phyloP scores from a whole-genome alignment of 768 basidiomycete genomes.

The Exidia glandulosa region DNA sequence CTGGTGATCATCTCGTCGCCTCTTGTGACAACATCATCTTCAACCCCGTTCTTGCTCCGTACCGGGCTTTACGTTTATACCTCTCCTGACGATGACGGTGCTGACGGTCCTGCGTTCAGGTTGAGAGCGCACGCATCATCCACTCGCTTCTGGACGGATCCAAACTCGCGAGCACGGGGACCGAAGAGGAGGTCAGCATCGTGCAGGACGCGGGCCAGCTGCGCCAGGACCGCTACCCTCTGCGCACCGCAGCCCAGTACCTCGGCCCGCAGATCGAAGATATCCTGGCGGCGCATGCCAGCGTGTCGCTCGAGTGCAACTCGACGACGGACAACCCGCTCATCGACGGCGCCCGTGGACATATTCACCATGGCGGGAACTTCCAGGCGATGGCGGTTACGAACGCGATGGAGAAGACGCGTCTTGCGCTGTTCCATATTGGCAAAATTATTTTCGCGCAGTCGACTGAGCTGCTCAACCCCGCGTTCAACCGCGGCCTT shows the following conservation, averaged over 20 bases:
- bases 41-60: no score
- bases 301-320: constrained; percentile 67
- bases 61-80: no score
- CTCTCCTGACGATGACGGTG: no score
- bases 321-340: constrained; percentile 87
- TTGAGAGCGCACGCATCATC: constrained; percentile 63
- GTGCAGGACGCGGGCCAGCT: constrained; percentile 62
- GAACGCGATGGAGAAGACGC: constrained; percentile 81
- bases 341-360: constrained; percentile 53
- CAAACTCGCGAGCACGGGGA: constrained; percentile 45
- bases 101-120: constrained; percentile 18
- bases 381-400: constrained; percentile 85
- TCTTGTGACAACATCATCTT: background rate
- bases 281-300: constrained; percentile 49
- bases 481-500: constrained; percentile 73
- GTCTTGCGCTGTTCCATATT: constrained; percentile 56
- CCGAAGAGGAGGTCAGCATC: constrained; percentile 65
- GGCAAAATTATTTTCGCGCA: constrained; percentile 63
- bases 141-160: constrained; percentile 59
- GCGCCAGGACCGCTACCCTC: constrained; percentile 69
- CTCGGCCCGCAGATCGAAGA: constrained; percentile 81
- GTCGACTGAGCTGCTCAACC: constrained; percentile 63
- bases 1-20: background rate
- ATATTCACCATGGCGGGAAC: constrained; percentile 74
- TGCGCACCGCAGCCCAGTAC: constrained; percentile 73